Evolutionary conservation across 176 grass and related monocot genomes (phyloP).

Genomic region (Avena sativa): DNA sequence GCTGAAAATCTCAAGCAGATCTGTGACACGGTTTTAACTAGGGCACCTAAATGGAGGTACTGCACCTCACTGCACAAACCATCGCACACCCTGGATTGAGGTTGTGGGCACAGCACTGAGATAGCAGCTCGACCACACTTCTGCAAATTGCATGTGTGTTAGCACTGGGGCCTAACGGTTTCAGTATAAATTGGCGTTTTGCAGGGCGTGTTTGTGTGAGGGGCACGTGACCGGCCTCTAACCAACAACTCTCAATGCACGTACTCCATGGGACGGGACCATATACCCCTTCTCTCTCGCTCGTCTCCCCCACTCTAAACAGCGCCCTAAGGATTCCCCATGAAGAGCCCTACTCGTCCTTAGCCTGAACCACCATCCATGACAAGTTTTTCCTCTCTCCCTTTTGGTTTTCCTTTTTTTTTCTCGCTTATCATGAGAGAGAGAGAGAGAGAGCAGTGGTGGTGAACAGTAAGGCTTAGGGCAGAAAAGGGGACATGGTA

Average conservation of each 20-base stretch:
- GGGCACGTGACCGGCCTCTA: conserved; percentile 45
- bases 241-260: conserved; percentile 47
- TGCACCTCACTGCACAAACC: not conserved
- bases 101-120: not conserved
- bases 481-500: conserved; percentile 45
- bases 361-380: conserved; percentile 52
- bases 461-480: conserved; percentile 42
- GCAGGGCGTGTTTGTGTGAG: conserved; percentile 8
- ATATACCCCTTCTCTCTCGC: conserved; percentile 18
- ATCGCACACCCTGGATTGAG: not conserved
- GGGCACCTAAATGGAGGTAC: not conserved
- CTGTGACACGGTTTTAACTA: conserved; percentile 13
- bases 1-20: not conserved
- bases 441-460: conserved; percentile 18
- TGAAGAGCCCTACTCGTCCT: conserved; percentile 63
- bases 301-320: conserved; percentile 62
- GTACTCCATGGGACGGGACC: conserved; percentile 69
- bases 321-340: conserved; percentile 61
- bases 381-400: conserved; percentile 21
- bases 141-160: conserved; percentile 16
- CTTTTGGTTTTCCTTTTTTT: conserved; percentile 14
- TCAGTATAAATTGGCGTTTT: conserved; percentile 44
- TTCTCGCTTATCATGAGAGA: conserved; percentile 45
- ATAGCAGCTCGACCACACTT: conserved; percentile 7
- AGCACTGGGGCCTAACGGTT: conserved; percentile 40